These are phyloP conservation scores for Arthrocladium fulminans DNA, from an alignment of 2,329 filamentous ascomycete species.

Conservation along the genomic window DNA sequence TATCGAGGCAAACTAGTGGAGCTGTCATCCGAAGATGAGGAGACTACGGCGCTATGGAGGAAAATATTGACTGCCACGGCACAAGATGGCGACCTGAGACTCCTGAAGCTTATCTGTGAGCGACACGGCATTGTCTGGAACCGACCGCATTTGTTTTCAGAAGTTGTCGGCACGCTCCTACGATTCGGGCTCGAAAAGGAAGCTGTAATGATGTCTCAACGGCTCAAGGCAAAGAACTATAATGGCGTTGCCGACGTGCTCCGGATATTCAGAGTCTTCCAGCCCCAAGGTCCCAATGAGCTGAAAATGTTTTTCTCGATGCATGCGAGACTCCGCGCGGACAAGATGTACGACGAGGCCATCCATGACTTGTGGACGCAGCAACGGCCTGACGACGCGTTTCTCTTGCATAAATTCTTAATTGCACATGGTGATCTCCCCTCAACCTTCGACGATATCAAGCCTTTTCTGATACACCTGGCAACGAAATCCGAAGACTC, in stretches of 20 bases:
- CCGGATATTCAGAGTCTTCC: conserved; percentile 11
- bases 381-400: conserved; percentile 31
- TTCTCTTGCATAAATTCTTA: conserved; percentile 41
- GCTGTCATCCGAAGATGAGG: conserved; percentile 16
- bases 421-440: conserved; percentile 36
- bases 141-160: conserved; percentile 35
- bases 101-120: conserved; percentile 15
- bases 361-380: conserved; percentile 35
- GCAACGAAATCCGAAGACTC: neutral
- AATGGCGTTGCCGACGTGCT: conserved; percentile 15
- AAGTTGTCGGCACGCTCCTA: conserved; percentile 36
- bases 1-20: conserved; percentile 16
- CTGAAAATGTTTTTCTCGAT: neutral
- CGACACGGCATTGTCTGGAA: conserved; percentile 9
- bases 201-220: conserved; percentile 18
- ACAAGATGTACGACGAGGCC: conserved; percentile 31
- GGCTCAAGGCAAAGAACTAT: conserved; percentile 12
- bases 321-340: neutral
- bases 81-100: conserved; percentile 11
- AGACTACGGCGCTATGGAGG: conserved; percentile 13
- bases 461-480: conserved; percentile 24
- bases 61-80: conserved; percentile 17
- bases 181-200: conserved; percentile 16
- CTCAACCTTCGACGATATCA: conserved; percentile 23
- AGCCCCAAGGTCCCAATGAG: neutral